Percentiles rank a stretch among this genome's conserved stretches.
phyloP scores from a whole-genome alignment of 805 yeast species.

The Candida incommunis region DNA sequence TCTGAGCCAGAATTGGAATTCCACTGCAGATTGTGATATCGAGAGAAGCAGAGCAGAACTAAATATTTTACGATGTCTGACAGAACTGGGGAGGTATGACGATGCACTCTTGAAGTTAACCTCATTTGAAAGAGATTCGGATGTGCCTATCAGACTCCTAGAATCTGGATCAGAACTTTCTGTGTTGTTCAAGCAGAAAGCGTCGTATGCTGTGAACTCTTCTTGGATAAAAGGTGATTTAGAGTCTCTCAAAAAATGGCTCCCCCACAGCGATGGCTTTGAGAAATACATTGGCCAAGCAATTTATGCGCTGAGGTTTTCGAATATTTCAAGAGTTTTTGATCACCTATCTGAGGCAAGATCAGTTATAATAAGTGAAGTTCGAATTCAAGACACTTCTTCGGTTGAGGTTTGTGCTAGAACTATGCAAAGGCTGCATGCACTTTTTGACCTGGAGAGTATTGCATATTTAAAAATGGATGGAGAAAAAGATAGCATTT shows the following conservation, averaged over 20 bases:
- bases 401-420: constrained; percentile 32
- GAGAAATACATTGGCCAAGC: constrained; percentile 43
- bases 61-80: constrained; percentile 53
- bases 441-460: constrained; percentile 41
- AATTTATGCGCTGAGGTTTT: constrained; percentile 29
- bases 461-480: constrained; percentile 16
- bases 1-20: constrained; percentile 18
- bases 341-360: constrained; percentile 37
- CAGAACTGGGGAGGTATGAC: constrained; percentile 63
- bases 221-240: constrained; percentile 52
- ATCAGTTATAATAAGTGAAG: constrained; percentile 3
- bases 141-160: not conserved
- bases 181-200: not conserved
- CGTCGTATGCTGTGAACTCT: constrained; percentile 26
- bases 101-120: constrained; percentile 29
- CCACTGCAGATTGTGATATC: constrained; percentile 1
- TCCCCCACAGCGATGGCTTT: constrained; percentile 14
- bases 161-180: no score
- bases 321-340: constrained; percentile 23
- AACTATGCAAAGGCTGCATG: constrained; percentile 40
- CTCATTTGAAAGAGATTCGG: not conserved
- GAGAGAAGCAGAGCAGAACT: constrained; percentile 25
- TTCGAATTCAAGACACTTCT: constrained; percentile 28
- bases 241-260: constrained; percentile 42
- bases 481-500: not conserved